Evolutionary conservation across 140 eudicot species (phyloP).

Genomic region (Cichorium intybus): DNA sequence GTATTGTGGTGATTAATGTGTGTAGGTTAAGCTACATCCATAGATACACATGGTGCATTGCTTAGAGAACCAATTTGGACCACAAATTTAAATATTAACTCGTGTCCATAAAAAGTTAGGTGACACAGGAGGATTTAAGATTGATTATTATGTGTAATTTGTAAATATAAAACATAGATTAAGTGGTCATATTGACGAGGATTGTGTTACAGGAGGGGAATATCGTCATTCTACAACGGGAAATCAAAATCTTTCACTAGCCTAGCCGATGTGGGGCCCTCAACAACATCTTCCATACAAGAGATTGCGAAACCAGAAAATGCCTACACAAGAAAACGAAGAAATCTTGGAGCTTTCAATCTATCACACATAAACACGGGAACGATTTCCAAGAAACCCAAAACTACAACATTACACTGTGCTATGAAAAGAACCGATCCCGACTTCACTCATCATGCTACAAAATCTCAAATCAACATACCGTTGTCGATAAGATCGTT

Average conservation of each 20-base stretch:
- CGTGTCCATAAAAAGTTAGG: too few species aligned
- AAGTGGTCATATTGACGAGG: too few species aligned
- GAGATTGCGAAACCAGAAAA: conserved; percentile 74
- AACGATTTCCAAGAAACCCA: conserved; percentile 46
- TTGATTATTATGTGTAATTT: not conserved
- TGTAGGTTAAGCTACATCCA: not conserved
- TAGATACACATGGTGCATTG: not conserved
- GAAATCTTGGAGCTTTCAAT: conserved; percentile 45
- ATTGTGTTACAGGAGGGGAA: conserved; percentile 57
- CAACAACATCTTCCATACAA: conserved; percentile 45
- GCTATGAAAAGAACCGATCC: conserved; percentile 24
- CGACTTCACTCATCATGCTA: not conserved
- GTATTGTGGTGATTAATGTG: conserved; percentile 7
- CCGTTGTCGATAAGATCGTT: conserved; percentile 45
- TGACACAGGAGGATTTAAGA: too few species aligned
- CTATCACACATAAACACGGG: conserved; percentile 33
- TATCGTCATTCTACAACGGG: conserved; percentile 69
- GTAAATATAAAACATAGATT: too few species aligned
- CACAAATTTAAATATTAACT: conserved; percentile 4
- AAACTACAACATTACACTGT: conserved; percentile 39
- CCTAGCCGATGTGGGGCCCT: conserved; percentile 39
- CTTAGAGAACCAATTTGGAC: conserved; percentile 3
- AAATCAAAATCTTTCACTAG: conserved; percentile 78
- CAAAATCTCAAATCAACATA: conserved; percentile 23
- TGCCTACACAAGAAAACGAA: conserved; percentile 52